Base-by-base conservation (phyloP, 2,329 filamentous ascomycete genomes). In the Aureobasidium pullulans region DNA sequence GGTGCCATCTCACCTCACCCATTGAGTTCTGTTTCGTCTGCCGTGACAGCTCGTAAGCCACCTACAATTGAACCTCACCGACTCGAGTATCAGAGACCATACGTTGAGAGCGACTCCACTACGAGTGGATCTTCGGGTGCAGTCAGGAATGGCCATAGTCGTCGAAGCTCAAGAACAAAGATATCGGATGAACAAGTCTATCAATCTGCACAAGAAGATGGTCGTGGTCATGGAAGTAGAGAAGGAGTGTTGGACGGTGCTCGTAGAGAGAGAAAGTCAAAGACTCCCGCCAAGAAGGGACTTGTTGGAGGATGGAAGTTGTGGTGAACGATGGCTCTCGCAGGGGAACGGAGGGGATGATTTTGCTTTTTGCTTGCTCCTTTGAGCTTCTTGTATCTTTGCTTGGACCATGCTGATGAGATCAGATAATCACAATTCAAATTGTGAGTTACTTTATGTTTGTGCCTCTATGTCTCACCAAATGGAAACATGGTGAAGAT, bases 1-100 rank as follows among this genome's bases (percentile, higher is more conserved):
- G 57, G 57, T 11, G 39, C 39, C 2, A 53, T 59, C 7, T 43
- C 57, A 39, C 57, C 57, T 16, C 57, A 59, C 13, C 57, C 57
- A 6, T 28, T 59, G 28, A 59, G 57, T 23, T 50, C 57, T n/a
- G 40, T 59, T 4, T 44, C 47, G 13, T 37, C 39, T 5, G 39
- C 23, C 16, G 19, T 31, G 15, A 46, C 40, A 36, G 36, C 40
- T n/a, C 23, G 37, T 3, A 40, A 53, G 32, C 57, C 46, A 6
- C 57, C 57, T 13, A 28, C 39, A 4, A 19, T 23, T 13, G 57
- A 59, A n/a, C 47, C 39, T 36, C 31, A 40, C 6, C 29, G 23
- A 43, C n/a, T 47, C 23, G 36, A 48, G n/a, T 57, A 57, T 19
- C 32, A 39, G 13, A 47, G 3, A 52, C 54, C 54, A n/a, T 57